phyloP scores from a whole-genome alignment of 805 yeast genomes.

The Wickerhamiella azymoides region DNA sequence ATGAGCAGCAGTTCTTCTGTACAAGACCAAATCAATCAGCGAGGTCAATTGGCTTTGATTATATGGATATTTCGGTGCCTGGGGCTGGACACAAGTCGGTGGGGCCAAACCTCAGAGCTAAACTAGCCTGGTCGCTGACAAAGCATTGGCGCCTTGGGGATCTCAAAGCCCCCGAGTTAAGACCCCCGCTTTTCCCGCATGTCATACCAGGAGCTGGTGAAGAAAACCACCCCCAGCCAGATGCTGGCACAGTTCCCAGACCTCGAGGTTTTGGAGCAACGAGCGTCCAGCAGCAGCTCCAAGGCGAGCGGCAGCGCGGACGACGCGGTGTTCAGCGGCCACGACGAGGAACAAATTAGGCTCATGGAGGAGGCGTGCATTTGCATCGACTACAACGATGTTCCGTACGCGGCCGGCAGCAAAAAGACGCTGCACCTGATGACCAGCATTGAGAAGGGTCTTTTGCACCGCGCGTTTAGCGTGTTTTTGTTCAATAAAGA shows the following conservation, averaged over 20 bases:
- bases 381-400: slow-evolving; percentile 76
- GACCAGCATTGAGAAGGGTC: slow-evolving; percentile 73
- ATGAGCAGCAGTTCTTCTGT: no score
- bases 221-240: slow-evolving; percentile 14
- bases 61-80: no score
- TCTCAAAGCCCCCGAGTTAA: neutral
- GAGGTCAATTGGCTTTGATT: no score
- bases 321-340: slow-evolving; percentile 53
- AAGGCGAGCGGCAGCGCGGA: slow-evolving; percentile 10
- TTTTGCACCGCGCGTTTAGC: slow-evolving; percentile 89
- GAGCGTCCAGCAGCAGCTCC: slow-evolving; percentile 17
- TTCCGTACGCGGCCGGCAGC: slow-evolving; percentile 84
- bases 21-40: no score
- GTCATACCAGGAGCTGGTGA: slow-evolving; percentile 12
- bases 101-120: no score
- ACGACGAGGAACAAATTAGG: slow-evolving; percentile 85
- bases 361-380: slow-evolving; percentile 96
- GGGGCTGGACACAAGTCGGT: no score
- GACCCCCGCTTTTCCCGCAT: slow-evolving; percentile 2
- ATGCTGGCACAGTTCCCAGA: slow-evolving; percentile 21
- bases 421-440: slow-evolving; percentile 74
- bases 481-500: slow-evolving; percentile 81
- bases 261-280: slow-evolving; percentile 18
- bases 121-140: no score
- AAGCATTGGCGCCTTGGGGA: no score